These are phyloP conservation scores for Ophiocordyceps australis DNA, from an alignment of 2,329 filamentous ascomycete genomes.

Conservation along the genomic window DNA sequence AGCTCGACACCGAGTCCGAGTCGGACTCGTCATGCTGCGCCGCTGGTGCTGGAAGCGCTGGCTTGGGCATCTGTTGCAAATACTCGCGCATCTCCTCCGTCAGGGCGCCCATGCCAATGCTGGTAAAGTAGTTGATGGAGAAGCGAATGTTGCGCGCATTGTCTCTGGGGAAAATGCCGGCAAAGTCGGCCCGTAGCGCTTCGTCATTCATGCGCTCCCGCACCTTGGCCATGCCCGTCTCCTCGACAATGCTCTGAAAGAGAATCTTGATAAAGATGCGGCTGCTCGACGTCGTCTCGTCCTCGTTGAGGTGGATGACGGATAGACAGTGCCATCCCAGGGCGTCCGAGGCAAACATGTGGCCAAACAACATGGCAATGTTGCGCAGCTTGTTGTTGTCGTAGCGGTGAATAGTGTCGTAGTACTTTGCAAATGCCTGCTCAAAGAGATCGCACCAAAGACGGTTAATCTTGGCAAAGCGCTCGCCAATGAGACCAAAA, in stretches of 20 bases:
- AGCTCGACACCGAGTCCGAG: slow-evolving; percentile 59
- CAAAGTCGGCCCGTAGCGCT: slow-evolving; percentile 56
- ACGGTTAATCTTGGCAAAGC: slow-evolving; percentile 89
- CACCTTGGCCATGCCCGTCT: slow-evolving; percentile 67
- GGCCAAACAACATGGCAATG: slow-evolving; percentile 86
- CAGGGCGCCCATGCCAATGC: slow-evolving; percentile 85
- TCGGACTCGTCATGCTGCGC: slow-evolving; percentile 40
- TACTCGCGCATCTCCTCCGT: slow-evolving; percentile 92
- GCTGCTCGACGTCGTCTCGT: slow-evolving; percentile 89
- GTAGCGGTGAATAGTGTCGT: slow-evolving; percentile 92
- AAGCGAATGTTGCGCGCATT: slow-evolving; percentile 83
- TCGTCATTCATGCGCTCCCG: slow-evolving; percentile 64
- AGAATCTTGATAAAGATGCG: slow-evolving; percentile 98
- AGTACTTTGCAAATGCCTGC: slow-evolving; percentile 78
- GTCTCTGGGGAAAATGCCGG: slow-evolving; percentile 79
- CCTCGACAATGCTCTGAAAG: slow-evolving; percentile 80
- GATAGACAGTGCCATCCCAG: slow-evolving; percentile 85
- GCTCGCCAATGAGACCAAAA: slow-evolving; percentile 83
- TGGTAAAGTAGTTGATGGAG: slow-evolving; percentile 98
- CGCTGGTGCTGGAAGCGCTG: slow-evolving; percentile 51
- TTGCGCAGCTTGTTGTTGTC: slow-evolving; percentile 92
- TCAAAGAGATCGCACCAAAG: slow-evolving; percentile 91
- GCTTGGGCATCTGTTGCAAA: slow-evolving; percentile 79
- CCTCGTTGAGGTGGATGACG: slow-evolving; percentile 78
- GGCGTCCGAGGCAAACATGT: slow-evolving; percentile 72